phyloP scores from a whole-genome alignment of 805 yeast genomes.

The Zygoascus bituminiphila region DNA sequence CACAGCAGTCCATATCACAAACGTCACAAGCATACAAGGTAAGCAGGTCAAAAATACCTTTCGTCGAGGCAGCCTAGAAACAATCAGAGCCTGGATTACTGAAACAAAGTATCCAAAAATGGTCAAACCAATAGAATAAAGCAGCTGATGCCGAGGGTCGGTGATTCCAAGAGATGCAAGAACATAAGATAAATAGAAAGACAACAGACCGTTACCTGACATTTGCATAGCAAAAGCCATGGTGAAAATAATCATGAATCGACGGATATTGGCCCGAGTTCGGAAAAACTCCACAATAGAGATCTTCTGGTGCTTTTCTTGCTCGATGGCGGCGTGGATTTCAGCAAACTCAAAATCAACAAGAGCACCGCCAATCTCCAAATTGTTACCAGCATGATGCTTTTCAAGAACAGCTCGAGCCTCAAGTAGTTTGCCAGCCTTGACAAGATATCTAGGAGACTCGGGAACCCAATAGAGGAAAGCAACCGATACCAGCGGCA shows the following conservation, averaged over 20 bases:
- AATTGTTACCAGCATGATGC: conserved; percentile 23
- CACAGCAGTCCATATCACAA: conserved; percentile 3
- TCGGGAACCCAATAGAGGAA: conserved; percentile 33
- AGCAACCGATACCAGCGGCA: conserved; percentile 46
- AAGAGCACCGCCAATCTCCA: conserved; percentile 5
- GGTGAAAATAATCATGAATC: conserved; percentile 5
- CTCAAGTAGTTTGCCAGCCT: conserved; percentile 42
- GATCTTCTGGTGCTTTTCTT: conserved; percentile 4
- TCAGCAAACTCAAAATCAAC: conserved; percentile 5
- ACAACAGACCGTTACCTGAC: conserved; percentile 15
- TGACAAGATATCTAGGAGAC: conserved; percentile 38
- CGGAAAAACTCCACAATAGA: conserved; percentile 19
- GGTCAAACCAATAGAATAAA: conserved; percentile 12
- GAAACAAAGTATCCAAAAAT: conserved; percentile 9
- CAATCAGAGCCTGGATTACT: conserved; percentile 8
- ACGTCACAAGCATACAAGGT: conserved; percentile 11
- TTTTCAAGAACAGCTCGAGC: conserved; percentile 30
- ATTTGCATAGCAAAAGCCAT: conserved; percentile 9
- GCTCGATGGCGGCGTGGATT: conserved; percentile 5
- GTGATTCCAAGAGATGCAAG: conserved; percentile 47
- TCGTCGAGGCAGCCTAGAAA: conserved; percentile 12
- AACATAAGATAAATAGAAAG: conserved; percentile 42
- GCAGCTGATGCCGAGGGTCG: conserved; percentile 11
- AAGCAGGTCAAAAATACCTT: conserved; percentile 8
- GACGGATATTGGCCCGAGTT: conserved; percentile 15